Conservation (phyloP, 331 rosid genomes). For the Acacia concinna region DNA sequence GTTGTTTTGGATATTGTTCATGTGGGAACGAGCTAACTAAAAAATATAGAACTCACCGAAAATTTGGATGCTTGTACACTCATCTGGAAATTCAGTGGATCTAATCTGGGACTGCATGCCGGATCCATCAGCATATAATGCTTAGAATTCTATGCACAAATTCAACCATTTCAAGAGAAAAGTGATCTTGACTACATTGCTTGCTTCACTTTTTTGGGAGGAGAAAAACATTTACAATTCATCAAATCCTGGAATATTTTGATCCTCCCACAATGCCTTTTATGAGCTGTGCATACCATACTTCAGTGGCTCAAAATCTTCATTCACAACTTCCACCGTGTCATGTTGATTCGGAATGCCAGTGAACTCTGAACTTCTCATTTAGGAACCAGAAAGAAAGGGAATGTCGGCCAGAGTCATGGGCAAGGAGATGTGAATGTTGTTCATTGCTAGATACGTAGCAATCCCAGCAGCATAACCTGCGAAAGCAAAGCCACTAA, state of each 20-base stretch:
- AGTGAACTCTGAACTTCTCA: slow-evolving; percentile 27
- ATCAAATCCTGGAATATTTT: neutral
- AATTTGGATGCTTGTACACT: neutral
- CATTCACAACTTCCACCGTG: neutral
- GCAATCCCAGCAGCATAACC: slow-evolving; percentile 93
- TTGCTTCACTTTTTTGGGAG: neutral
- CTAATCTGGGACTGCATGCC: neutral
- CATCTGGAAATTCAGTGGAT: neutral
- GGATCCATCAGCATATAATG: neutral
- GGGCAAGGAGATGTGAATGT: slow-evolving; percentile 64
- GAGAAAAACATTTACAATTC: neutral
- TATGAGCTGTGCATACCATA: slow-evolving; percentile 2
- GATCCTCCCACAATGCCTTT: neutral
- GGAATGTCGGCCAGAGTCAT: slow-evolving; percentile 74
- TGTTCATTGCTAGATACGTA: slow-evolving; percentile 66
- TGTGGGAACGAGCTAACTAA: neutral
- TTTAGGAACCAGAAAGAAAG: slow-evolving; percentile 62
- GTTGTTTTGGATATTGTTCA: neutral
- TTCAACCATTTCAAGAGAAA: neutral
- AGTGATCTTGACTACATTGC: neutral
- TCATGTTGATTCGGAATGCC: neutral
- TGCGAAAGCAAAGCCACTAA: slow-evolving; percentile 93
- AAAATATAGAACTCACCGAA: neutral
- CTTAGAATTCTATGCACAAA: neutral
- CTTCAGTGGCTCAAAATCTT: neutral